These are phyloP conservation scores for Penicillium bovifimosum DNA, from an alignment of 495 filamentous ascomycete species.

Conservation along the genomic window DNA sequence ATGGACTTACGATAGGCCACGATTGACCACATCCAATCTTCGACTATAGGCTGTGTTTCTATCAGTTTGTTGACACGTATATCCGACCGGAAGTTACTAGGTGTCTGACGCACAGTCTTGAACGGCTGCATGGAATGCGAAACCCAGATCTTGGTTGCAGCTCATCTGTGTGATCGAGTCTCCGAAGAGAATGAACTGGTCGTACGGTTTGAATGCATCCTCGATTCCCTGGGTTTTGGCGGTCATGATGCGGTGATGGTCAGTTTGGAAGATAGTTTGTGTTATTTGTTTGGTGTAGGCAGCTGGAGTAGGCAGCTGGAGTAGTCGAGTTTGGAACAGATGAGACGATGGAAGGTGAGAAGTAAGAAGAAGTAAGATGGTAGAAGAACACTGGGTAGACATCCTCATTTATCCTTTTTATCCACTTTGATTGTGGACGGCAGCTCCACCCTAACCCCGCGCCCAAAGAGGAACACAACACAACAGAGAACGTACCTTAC, in stretches of 20 bases:
- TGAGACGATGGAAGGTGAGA: too few relatives aligned
- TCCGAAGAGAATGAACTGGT: conserved; percentile 75
- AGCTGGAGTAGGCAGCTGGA: too few relatives aligned
- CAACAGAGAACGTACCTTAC: too few relatives aligned
- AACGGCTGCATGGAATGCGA: conserved; percentile 65
- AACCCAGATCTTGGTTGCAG: conserved; percentile 52
- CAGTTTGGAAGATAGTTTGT: background rate
- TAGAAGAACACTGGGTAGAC: too few relatives aligned
- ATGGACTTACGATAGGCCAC: conserved; percentile 53
- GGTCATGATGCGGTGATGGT: background rate
- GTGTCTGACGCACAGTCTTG: conserved; percentile 53
- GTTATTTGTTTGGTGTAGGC: too few relatives aligned
- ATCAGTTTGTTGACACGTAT: background rate
- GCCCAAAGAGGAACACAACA: too few relatives aligned
- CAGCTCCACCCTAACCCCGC: too few relatives aligned
- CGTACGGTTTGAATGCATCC: conserved; percentile 39
- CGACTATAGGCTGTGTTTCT: conserved; percentile 50
- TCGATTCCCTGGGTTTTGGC: background rate
- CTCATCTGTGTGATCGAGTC: conserved; percentile 71
- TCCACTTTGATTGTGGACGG: too few relatives aligned
- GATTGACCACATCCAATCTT: conserved; percentile 62
- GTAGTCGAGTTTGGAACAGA: too few relatives aligned
- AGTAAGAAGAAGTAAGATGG: too few relatives aligned
- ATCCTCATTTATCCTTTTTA: too few relatives aligned
- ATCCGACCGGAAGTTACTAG: background rate